Percentiles rank a stretch among this genome's conserved stretches.
Conservation (phyloP, 768 basidiomycete species). For the Tylopilus rubrobrunneus region DNA sequence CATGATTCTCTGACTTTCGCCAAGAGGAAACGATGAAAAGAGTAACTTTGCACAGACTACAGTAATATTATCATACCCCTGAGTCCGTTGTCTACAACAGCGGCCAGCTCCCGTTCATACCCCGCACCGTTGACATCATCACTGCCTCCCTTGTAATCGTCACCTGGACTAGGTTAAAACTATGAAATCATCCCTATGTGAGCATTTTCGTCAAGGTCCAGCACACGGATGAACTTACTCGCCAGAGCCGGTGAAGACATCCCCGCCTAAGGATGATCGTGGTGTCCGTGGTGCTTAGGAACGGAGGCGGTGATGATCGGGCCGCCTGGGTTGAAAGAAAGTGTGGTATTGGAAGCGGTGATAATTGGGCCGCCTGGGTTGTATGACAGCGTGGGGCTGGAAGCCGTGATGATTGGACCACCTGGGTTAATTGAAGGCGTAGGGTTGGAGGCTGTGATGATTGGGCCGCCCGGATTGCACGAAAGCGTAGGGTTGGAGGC, state of each 20-base stretch:
- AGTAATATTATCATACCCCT: no score
- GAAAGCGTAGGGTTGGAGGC: not conserved
- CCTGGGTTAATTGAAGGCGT: not conserved
- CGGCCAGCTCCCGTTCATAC: not conserved
- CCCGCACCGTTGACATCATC: not conserved
- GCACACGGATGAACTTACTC: not conserved
- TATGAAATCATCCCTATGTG: not conserved
- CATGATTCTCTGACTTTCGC: no score
- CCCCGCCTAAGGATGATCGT: not conserved
- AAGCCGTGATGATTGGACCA: no score
- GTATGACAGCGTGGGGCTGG: no score
- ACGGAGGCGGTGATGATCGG: not conserved
- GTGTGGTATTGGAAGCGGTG: not conserved
- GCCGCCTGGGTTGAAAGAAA: not conserved
- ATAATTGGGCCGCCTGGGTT: not conserved
- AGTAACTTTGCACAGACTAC: no score
- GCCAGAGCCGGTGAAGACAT: not conserved
- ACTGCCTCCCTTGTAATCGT: not conserved
- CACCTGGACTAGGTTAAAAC: no score
- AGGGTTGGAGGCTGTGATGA: not conserved
- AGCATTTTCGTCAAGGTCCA: not conserved
- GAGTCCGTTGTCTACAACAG: no score
- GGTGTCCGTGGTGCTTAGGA: not conserved
- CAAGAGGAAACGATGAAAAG: not conserved
- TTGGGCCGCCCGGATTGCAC: not conserved